phyloP scores from a whole-genome alignment of 306 rosid genomes.

The Sophora flavescens region DNA sequence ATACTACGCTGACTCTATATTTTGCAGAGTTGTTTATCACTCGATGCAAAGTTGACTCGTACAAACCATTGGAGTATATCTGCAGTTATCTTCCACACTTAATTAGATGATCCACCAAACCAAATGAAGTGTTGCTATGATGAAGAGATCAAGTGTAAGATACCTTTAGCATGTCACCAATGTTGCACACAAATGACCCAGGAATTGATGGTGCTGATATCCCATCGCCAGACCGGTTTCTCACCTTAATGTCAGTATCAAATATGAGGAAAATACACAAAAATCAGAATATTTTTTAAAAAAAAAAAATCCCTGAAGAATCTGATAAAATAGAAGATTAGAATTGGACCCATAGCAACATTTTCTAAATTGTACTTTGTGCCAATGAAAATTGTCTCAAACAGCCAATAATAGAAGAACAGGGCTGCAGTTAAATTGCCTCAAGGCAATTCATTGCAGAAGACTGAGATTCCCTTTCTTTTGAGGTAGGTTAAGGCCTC shows the following conservation, averaged over 20 bases:
- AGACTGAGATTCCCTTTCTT: neutral
- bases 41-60: conserved; percentile 89
- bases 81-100: conserved; percentile 46
- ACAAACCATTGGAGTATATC: conserved; percentile 92
- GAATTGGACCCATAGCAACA: neutral
- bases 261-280: neutral
- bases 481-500: neutral
- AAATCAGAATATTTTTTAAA: neutral
- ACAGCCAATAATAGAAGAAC: conserved; percentile 4
- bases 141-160: conserved; percentile 10
- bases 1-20: conserved; percentile 80
- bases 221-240: conserved; percentile 86
- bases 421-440: neutral
- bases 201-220: conserved; percentile 92
- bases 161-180: conserved; percentile 98
- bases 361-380: neutral
- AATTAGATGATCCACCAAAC: conserved; percentile 11
- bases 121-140: neutral
- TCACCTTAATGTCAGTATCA: conserved; percentile 62
- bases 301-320: neutral
- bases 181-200: conserved; percentile 85
- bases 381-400: neutral
- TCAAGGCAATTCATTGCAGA: neutral
- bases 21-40: conserved; percentile 73
- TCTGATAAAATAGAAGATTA: neutral